Conservation (phyloP, 371 early-diverging fungal genomes). For the Nematocida homosporus region DNA sequence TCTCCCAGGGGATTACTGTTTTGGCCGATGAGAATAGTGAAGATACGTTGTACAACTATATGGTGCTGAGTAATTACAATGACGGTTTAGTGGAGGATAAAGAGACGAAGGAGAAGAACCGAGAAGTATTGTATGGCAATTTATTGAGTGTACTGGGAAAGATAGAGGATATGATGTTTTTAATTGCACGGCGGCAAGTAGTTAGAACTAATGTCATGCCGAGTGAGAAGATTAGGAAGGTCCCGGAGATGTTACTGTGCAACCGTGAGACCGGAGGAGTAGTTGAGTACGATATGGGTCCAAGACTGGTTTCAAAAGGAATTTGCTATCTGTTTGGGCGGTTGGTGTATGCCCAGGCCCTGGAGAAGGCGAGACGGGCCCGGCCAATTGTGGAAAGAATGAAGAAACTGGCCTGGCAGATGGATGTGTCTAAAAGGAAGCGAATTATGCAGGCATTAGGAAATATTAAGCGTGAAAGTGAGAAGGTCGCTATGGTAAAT, state of each 20-base stretch:
- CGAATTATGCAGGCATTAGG: neutral
- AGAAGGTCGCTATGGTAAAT: conserved; percentile 17
- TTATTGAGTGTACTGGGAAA: conserved; percentile 1
- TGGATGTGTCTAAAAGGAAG: conserved; percentile 17
- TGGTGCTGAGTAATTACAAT: conserved; percentile 23
- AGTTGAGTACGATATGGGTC: conserved; percentile 1
- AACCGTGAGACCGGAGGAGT: neutral
- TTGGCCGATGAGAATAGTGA: neutral
- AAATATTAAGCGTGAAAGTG: neutral
- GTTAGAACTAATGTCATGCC: neutral
- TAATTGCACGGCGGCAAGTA: conserved; percentile 5
- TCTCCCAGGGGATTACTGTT: neutral
- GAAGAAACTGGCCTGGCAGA: conserved; percentile 7
- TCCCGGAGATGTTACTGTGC: conserved; percentile 2
- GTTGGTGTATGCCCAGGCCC: conserved; percentile 5
- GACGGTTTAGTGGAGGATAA: neutral
- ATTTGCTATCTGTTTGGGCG: neutral
- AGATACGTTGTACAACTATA: conserved; percentile 3
- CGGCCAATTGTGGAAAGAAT: conserved; percentile 1
- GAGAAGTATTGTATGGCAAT: conserved; percentile 11
- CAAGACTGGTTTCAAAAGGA: neutral
- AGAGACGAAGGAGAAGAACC: neutral
- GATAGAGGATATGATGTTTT: neutral
- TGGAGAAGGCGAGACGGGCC: neutral
- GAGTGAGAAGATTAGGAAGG: neutral